These are phyloP conservation scores for Fraxinus greggii DNA, from an alignment of 305 asterid species.

Conservation along the genomic window DNA sequence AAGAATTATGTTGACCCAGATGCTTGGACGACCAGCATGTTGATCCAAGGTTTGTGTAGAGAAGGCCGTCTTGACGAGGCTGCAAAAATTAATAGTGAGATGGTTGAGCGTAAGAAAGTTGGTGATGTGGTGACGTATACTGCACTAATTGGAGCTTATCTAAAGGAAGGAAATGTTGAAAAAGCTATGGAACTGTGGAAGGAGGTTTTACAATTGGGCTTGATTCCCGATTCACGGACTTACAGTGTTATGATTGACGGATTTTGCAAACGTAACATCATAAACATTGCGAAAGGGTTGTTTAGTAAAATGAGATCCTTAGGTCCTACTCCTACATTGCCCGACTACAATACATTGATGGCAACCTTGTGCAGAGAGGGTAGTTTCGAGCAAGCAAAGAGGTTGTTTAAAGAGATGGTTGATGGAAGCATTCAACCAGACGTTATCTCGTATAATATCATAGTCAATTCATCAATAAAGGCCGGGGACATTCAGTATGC, in stretches of 20 bases:
- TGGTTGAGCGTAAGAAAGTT: conserved; percentile 35
- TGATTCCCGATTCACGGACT: conserved; percentile 43
- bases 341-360: conserved; percentile 58
- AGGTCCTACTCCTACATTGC: conserved; percentile 45
- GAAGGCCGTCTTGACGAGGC: conserved; percentile 53
- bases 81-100: conserved; percentile 40
- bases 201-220: conserved; percentile 40
- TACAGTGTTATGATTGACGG: conserved; percentile 50
- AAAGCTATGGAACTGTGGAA: conserved; percentile 53
- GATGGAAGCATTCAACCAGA: conserved; percentile 42
- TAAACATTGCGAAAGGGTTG: conserved; percentile 66
- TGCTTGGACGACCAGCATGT: conserved; percentile 40
- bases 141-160: conserved; percentile 52
- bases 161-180: conserved; percentile 46
- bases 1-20: conserved; percentile 40
- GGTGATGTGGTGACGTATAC: conserved; percentile 37
- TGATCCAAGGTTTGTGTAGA: conserved; percentile 60
- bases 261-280: conserved; percentile 44
- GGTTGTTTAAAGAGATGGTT: conserved; percentile 52
- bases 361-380: conserved; percentile 57
- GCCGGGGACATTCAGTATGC: conserved; percentile 52
- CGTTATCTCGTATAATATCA: conserved; percentile 54
- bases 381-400: conserved; percentile 61
- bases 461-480: conserved; percentile 46
- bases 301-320: conserved; percentile 43